Evolutionary conservation across 768 basidiomycete genomes (phyloP).

Genomic region (Termitomyces eurrhizus): DNA sequence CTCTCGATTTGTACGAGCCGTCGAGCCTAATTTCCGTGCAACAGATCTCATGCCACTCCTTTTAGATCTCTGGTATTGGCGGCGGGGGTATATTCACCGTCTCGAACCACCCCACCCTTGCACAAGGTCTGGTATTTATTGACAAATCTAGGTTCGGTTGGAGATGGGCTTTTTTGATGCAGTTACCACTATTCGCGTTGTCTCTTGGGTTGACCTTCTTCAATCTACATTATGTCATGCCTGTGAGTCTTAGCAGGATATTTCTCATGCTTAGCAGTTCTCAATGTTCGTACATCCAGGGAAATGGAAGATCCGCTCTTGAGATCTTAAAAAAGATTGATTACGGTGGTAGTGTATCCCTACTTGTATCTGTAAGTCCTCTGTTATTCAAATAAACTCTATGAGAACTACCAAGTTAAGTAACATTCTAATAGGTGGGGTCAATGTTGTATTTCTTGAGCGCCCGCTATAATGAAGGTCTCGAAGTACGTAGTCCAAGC

Average conservation of each 20-base stretch:
- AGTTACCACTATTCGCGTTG: constrained; percentile 61
- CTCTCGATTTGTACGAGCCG: constrained; percentile 63
- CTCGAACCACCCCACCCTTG: constrained; percentile 8
- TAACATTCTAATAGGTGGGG: constrained; percentile 34
- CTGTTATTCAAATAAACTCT: background rate
- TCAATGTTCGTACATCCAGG: constrained; percentile 32
- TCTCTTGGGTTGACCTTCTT: constrained; percentile 55
- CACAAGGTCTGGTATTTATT: background rate
- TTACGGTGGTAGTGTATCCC: constrained; percentile 62
- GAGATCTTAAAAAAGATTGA: constrained; percentile 73
- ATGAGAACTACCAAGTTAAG: background rate
- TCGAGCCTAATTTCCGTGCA: background rate
- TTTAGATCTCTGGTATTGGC: constrained; percentile 66
- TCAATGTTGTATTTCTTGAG: constrained; percentile 68
- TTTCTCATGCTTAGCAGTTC: background rate
- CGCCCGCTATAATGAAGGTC: constrained; percentile 62
- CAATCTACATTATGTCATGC: constrained; percentile 61
- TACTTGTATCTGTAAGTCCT: constrained; percentile 54
- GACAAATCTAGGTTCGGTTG: constrained; percentile 55
- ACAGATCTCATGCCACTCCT: background rate
- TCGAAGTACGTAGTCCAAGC: constrained; percentile 35
- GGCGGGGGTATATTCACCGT: constrained; percentile 75
- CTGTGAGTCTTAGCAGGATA: constrained; percentile 36
- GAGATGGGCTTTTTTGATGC: constrained; percentile 77
- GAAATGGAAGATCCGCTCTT: constrained; percentile 53